Evolutionary conservation across 176 grass and related monocot species (phyloP).

Genomic region (Lolium multiflorum): DNA sequence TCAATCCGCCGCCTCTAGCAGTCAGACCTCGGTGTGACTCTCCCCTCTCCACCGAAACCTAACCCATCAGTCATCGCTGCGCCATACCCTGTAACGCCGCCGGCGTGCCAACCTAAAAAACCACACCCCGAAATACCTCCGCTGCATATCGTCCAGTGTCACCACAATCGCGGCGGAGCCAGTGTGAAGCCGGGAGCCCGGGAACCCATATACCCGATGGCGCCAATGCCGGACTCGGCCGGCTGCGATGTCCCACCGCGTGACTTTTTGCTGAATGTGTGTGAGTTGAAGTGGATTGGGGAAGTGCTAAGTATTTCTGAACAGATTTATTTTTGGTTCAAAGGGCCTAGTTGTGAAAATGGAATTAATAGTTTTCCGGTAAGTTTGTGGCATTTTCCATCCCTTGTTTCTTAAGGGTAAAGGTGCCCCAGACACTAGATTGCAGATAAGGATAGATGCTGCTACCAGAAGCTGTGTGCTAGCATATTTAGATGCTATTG

Average conservation of each 20-base stretch:
- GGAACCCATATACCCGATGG: constrained; percentile 30
- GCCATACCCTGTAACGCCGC: not conserved
- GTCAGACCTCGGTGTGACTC: not conserved
- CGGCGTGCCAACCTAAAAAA: not conserved
- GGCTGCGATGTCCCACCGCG: not conserved
- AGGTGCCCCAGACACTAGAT: not conserved
- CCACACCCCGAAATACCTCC: not conserved
- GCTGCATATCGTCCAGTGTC: not conserved
- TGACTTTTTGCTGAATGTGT: not conserved
- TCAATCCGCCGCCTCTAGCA: constrained; percentile 9
- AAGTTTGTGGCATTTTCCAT: not conserved
- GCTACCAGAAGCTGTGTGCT: not conserved
- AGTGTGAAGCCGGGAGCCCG: constrained; percentile 41
- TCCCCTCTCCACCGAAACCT: constrained; percentile 40
- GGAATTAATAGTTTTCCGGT: not conserved
- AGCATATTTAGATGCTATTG: not conserved
- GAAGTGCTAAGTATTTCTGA: not conserved
- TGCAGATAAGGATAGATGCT: not conserved
- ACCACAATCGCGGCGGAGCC: not conserved
- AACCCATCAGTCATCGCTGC: not conserved
- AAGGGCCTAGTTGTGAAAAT: not conserved
- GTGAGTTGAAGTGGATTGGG: constrained; percentile 37
- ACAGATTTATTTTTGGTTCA: not conserved
- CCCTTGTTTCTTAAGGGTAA: not conserved
- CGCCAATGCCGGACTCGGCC: constrained; percentile 44